Percentiles rank a stretch among this genome's conserved stretches.
These are phyloP conservation scores for Perkinsus marinus DNA, from an alignment of 169 alveolate genomes.

Conservation along the genomic window DNA sequence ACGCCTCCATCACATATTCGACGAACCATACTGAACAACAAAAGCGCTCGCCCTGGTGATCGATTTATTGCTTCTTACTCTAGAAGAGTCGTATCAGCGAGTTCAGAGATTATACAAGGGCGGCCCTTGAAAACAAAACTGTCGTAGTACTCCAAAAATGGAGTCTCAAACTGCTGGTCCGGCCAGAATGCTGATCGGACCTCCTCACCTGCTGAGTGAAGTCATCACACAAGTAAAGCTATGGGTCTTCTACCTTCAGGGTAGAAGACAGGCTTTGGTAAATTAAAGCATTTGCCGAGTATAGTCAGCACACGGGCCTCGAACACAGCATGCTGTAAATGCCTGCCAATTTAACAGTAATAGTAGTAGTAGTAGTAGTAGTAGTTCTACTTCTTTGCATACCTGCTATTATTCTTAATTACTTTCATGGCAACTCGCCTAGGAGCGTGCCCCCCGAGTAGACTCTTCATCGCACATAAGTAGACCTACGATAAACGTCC, in stretches of 20 bases:
- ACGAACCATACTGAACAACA: background rate
- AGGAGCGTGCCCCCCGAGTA: background rate
- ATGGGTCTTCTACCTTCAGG: too few relatives aligned
- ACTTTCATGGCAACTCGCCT: background rate
- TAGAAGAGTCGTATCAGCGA: background rate
- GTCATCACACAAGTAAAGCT: too few relatives aligned
- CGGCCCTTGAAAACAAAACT: background rate
- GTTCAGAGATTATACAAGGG: background rate
- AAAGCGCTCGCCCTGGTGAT: background rate
- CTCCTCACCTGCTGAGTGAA: too few relatives aligned
- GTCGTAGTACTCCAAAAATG: background rate
- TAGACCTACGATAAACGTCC: background rate
- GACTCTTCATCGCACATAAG: background rate
- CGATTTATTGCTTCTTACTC: background rate
- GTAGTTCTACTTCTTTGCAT: background rate
- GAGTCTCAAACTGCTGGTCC: background rate
- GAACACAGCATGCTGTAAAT: background rate
- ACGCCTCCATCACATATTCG: background rate
- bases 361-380: background rate
- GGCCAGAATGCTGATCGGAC: too few relatives aligned
- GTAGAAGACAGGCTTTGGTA: background rate
- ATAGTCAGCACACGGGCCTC: background rate
- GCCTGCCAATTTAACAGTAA: background rate
- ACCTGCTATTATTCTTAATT: background rate
- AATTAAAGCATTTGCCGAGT: background rate